phyloP scores from a whole-genome alignment of 352 stramenopile species.

The Globisporangium perplexum region DNA sequence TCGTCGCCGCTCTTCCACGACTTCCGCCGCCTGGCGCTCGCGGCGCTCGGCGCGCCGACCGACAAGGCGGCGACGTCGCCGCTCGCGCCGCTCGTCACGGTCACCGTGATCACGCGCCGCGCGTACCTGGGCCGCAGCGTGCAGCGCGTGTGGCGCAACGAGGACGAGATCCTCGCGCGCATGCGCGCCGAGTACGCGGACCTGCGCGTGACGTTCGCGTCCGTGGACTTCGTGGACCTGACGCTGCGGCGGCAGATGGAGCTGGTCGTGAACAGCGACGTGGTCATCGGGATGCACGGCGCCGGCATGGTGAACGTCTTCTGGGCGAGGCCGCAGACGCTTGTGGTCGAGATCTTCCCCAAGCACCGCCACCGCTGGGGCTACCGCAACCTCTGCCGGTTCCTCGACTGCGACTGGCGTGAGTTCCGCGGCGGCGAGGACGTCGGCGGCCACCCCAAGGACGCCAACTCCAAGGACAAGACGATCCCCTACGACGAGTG shows the following conservation, averaged over 20 bases:
- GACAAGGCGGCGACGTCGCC: neutral
- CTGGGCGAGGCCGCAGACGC: constrained; percentile 44
- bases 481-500: constrained; percentile 43
- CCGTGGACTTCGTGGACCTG: constrained; percentile 59
- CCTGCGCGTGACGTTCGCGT: constrained; percentile 37
- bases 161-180: constrained; percentile 40
- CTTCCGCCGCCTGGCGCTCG: constrained; percentile 35
- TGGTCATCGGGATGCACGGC: constrained; percentile 82
- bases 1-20: constrained; percentile 39
- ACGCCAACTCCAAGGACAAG: constrained; percentile 50
- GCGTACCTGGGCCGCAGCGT: constrained; percentile 41
- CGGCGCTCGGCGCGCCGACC: constrained; percentile 6
- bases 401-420: constrained; percentile 60
- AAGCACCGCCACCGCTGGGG: constrained; percentile 44
- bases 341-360: constrained; percentile 76
- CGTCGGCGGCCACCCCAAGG: constrained; percentile 15
- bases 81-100: neutral
- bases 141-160: constrained; percentile 62
- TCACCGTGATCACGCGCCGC: constrained; percentile 24
- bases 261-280: constrained; percentile 53
- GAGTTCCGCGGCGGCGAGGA: constrained; percentile 39
- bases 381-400: constrained; percentile 75
- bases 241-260: constrained; percentile 58
- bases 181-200: constrained; percentile 36
- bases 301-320: constrained; percentile 74